Evolutionary conservation across 345 rosid genomes (phyloP).

Genomic region (Eutrema yunnanense): DNA sequence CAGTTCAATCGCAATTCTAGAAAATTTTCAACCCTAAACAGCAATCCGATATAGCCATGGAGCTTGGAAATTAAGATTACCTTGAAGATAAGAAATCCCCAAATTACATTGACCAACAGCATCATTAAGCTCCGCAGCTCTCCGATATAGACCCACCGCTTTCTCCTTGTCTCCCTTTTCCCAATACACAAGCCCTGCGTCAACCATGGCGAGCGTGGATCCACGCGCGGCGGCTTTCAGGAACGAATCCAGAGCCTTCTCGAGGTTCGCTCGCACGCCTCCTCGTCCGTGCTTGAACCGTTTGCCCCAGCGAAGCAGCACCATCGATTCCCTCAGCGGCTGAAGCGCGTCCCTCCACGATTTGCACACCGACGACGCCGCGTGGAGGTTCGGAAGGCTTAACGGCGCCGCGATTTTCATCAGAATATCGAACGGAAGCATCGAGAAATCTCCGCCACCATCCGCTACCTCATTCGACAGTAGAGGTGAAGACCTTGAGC

Average conservation of each 20-base stretch:
- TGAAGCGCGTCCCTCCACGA: slow-evolving; percentile 80
- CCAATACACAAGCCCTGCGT: slow-evolving; percentile 89
- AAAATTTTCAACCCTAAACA: not conserved
- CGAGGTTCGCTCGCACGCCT: slow-evolving; percentile 52
- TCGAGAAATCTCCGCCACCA: slow-evolving; percentile 42
- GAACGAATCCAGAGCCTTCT: slow-evolving; percentile 78
- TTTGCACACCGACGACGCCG: slow-evolving; percentile 71
- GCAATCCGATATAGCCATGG: not conserved
- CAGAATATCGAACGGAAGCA: slow-evolving; percentile 67
- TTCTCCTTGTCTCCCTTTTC: slow-evolving; percentile 53
- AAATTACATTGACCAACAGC: slow-evolving; percentile 74
- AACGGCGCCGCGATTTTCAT: slow-evolving; percentile 60
- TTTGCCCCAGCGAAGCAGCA: slow-evolving; percentile 71
- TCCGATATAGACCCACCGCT: slow-evolving; percentile 50
- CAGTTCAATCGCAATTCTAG: not conserved
- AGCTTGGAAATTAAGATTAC: slow-evolving; percentile 28
- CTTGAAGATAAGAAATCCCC: slow-evolving; percentile 74
- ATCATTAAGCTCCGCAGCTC: slow-evolving; percentile 81
- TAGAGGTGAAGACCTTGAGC: not conserved
- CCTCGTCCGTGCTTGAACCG: slow-evolving; percentile 81
- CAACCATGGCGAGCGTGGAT: slow-evolving; percentile 95
- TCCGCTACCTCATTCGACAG: not conserved
- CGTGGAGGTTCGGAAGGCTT: slow-evolving; percentile 52
- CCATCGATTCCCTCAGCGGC: slow-evolving; percentile 85
- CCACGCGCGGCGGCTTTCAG: slow-evolving; percentile 80